Conservation (phyloP, 192 early-diverging fungal species). For the Paraglomus occultum region DNA sequence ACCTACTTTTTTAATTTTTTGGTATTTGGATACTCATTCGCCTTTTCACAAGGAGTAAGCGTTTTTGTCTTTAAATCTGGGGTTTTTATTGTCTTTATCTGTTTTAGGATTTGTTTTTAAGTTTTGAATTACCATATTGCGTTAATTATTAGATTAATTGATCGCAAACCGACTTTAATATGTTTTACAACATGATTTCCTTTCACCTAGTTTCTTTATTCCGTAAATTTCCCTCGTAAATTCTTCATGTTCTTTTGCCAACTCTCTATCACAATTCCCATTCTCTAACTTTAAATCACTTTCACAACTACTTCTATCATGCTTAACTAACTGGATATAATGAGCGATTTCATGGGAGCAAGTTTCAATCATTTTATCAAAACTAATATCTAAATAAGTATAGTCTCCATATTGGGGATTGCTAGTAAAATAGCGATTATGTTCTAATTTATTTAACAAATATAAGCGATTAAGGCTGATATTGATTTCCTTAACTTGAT, state of each 20-base stretch:
- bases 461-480: constrained; percentile 16
- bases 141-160: no score
- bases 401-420: no score
- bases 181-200: no score
- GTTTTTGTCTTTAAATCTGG: constrained; percentile 9
- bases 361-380: constrained; percentile 1
- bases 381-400: constrained; percentile 15
- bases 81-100: background rate
- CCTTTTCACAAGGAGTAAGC: constrained; percentile 2
- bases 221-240: constrained; percentile 3
- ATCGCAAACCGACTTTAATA: no score
- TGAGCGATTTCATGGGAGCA: constrained; percentile 11
- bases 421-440: constrained; percentile 9
- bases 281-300: constrained; percentile 1
- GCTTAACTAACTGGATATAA: constrained; percentile 11
- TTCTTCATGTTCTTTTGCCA: constrained; percentile 14
- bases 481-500: background rate
- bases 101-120: no score
- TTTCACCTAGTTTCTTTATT: no score
- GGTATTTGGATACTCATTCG: constrained; percentile 20
- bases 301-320: constrained; percentile 19
- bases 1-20: constrained; percentile 11
- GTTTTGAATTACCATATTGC: no score
- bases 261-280: background rate
- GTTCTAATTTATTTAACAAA: constrained; percentile 8